Evolutionary conservation across 2,329 filamentous ascomycete species (phyloP).

Genomic region (Cordyceps farinosa): DNA sequence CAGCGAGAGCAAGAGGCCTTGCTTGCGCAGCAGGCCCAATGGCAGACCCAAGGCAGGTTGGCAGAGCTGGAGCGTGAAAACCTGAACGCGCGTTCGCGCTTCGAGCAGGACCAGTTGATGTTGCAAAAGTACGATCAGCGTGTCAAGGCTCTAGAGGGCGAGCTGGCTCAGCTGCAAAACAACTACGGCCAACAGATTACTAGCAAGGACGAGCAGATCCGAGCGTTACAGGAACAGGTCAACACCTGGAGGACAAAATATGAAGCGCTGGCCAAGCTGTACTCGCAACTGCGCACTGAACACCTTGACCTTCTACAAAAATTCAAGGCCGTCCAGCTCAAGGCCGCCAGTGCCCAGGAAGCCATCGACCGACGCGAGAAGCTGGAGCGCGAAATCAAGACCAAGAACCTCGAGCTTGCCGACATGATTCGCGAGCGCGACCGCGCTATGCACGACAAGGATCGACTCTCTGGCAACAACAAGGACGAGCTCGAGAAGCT

Average conservation of each 20-base stretch:
- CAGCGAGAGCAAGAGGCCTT: constrained; percentile 87
- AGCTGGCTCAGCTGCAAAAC: constrained; percentile 75
- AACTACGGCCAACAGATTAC: constrained; percentile 81
- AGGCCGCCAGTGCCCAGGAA: constrained; percentile 94
- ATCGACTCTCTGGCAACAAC: constrained; percentile 78
- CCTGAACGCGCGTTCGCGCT: constrained; percentile 87
- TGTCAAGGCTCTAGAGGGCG: constrained; percentile 87
- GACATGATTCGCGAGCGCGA: constrained; percentile 98
- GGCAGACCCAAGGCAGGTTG: constrained; percentile 92
- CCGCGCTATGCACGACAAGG: constrained; percentile 87
- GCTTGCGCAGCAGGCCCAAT: constrained; percentile 80
- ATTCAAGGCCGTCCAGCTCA: constrained; percentile 93
- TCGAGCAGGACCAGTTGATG: constrained; percentile 96
- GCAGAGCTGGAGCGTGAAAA: constrained; percentile 96
- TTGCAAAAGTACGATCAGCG: constrained; percentile 93
- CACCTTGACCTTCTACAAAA: constrained; percentile 93
- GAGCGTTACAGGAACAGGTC: constrained; percentile 89
- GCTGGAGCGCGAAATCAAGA: constrained; percentile 95
- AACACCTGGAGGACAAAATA: constrained; percentile 98
- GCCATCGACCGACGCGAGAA: constrained; percentile 93
- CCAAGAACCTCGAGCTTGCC: constrained; percentile 96
- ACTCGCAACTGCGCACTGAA: constrained; percentile 92
- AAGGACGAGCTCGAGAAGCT: constrained; percentile 94
- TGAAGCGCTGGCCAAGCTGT: constrained; percentile 91
- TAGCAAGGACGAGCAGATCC: constrained; percentile 93